Evolutionary conservation across 148 eudicot species (phyloP).

Genomic region (Salicornia ramosissima): DNA sequence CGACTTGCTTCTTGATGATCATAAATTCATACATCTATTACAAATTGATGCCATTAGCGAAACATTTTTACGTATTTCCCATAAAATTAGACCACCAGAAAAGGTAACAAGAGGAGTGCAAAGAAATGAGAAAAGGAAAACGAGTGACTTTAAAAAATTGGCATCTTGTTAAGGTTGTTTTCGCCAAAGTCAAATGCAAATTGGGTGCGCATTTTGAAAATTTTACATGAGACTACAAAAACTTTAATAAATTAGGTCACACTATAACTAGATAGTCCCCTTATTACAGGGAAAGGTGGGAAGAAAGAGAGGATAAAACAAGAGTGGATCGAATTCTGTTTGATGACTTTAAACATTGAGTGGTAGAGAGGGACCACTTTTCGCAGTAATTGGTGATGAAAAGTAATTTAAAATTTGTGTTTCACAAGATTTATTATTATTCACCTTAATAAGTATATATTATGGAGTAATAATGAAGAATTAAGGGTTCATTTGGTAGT

Average conservation of each 20-base stretch:
- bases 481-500: too few relatives aligned
- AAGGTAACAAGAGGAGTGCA: too few relatives aligned
- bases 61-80: too few relatives aligned
- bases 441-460: too few relatives aligned
- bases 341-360: neutral
- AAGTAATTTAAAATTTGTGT: too few relatives aligned
- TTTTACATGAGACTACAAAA: neutral
- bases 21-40: too few relatives aligned
- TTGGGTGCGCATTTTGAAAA: neutral
- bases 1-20: too few relatives aligned
- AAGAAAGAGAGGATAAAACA: conserved; percentile 5
- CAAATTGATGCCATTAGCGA: too few relatives aligned
- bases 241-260: neutral
- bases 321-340: conserved; percentile 11
- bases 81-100: too few relatives aligned
- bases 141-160: neutral
- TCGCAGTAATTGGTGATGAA: neutral
- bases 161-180: neutral
- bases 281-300: neutral
- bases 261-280: neutral
- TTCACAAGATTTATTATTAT: too few relatives aligned
- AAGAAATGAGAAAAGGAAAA: neutral
- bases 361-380: neutral
- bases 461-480: too few relatives aligned
- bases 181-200: neutral